Conservation (phyloP, 2,329 filamentous ascomycete genomes). For the Colletotrichum truncatum region DNA sequence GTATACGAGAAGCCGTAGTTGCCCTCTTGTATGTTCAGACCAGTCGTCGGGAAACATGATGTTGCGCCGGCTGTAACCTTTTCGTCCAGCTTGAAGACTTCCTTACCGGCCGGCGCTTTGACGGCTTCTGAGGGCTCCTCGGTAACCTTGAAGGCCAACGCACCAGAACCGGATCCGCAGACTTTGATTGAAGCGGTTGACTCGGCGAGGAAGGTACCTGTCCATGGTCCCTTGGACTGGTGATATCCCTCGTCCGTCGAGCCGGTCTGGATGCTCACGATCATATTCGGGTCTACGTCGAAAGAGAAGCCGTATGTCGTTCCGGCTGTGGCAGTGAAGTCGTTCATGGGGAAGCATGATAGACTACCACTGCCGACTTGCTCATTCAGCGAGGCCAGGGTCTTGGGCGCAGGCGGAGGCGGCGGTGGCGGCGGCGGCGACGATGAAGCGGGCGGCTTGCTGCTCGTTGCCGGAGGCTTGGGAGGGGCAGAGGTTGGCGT, state of each 20-base stretch:
- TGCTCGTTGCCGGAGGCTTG: not conserved
- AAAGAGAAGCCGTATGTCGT: conserved; percentile 1
- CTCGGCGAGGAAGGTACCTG: not conserved
- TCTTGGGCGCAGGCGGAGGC: not conserved
- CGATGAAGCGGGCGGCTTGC: not conserved
- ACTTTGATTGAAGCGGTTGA: not conserved
- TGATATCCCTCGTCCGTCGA: not conserved
- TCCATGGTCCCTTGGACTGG: not conserved
- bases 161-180: not conserved
- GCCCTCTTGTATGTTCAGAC: not conserved
- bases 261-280: not conserved
- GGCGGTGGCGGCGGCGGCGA: not conserved
- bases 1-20: conserved; percentile 9
- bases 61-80: not conserved
- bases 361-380: not conserved
- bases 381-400: not conserved
- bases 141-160: not conserved
- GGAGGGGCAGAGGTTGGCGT: not conserved
- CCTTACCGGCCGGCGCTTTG: not conserved
- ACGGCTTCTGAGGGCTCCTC: not conserved
- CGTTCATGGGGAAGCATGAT: not conserved
- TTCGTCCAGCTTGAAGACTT: not conserved
- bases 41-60: conserved; percentile 1
- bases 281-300: not conserved
- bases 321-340: not conserved